Evolutionary conservation across 2,329 filamentous ascomycete species (phyloP).

Genomic region (Akanthomyces uredinophilus): DNA sequence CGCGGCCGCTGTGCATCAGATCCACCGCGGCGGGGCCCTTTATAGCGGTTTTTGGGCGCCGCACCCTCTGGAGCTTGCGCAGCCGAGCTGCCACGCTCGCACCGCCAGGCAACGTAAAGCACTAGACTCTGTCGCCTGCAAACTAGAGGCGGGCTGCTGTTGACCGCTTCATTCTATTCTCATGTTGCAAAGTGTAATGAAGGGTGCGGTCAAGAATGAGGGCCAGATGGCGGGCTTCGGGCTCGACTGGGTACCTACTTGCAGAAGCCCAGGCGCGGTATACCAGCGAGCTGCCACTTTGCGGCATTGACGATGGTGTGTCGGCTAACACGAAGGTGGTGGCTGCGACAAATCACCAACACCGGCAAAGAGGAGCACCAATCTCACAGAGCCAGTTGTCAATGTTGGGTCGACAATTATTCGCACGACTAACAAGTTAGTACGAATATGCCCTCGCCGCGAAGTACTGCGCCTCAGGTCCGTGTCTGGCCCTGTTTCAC

Average conservation of each 20-base stretch:
- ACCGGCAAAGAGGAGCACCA: background rate
- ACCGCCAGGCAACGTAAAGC: background rate
- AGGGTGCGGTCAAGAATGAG: constrained; percentile 6
- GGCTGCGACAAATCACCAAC: background rate
- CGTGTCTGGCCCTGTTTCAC: constrained; percentile 6
- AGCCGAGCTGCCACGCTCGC: background rate
- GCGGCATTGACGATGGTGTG: background rate
- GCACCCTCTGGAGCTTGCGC: background rate
- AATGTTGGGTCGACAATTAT: background rate
- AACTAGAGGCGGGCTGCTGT: background rate
- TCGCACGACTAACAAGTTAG: background rate
- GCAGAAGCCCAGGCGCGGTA: background rate
- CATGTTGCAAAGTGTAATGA: background rate
- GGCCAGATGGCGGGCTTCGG: background rate
- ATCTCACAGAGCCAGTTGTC: background rate
- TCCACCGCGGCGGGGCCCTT: constrained; percentile 9
- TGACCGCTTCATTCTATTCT: constrained; percentile 9
- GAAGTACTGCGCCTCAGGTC: background rate
- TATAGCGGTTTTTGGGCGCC: constrained; percentile 1
- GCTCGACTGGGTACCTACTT: background rate
- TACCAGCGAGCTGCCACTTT: background rate
- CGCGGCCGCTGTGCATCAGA: constrained; percentile 10
- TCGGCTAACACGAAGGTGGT: background rate
- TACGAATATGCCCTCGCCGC: background rate
- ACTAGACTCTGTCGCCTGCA: background rate